These are phyloP conservation scores for Exserohilum rostratum DNA, from an alignment of 2,329 filamentous ascomycete species.

Conservation along the genomic window DNA sequence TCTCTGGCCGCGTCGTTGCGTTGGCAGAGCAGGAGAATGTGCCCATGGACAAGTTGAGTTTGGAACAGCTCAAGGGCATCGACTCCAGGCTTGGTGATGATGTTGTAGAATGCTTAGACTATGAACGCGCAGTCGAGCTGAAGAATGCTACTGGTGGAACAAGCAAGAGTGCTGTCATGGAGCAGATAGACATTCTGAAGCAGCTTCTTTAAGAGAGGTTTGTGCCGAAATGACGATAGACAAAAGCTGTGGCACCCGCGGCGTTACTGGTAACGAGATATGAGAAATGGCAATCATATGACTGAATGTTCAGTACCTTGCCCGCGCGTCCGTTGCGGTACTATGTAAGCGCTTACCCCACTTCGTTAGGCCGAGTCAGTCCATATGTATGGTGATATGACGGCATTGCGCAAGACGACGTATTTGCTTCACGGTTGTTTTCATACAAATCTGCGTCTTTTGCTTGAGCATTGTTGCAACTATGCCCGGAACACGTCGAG, in stretches of 20 bases:
- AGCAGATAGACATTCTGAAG: slow-evolving; percentile 66
- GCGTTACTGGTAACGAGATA: slow-evolving; percentile 1
- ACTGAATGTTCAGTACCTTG: slow-evolving; percentile 1
- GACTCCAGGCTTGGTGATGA: slow-evolving; percentile 74
- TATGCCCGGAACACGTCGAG: neutral
- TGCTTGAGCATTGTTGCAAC: neutral
- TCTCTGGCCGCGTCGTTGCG: slow-evolving; percentile 75
- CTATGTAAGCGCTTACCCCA: slow-evolving; percentile 4
- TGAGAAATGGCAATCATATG: slow-evolving; percentile 2
- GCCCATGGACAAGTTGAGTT: slow-evolving; percentile 72
- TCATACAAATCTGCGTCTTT: neutral
- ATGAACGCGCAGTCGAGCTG: slow-evolving; percentile 82
- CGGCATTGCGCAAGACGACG: neutral
- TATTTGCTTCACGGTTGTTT: neutral
- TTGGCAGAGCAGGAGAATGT: slow-evolving; percentile 69
- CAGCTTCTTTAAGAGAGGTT: slow-evolving; percentile 40
- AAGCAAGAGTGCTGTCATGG: slow-evolving; percentile 69
- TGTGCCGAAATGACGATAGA: neutral
- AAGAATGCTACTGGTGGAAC: slow-evolving; percentile 78
- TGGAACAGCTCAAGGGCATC: slow-evolving; percentile 70
- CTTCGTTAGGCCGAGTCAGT: slow-evolving; percentile 9
- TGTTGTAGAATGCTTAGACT: slow-evolving; percentile 74
- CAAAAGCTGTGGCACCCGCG: neutral
- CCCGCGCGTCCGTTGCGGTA: neutral
- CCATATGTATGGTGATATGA: neutral